Percentiles rank a stretch among this genome's conserved stretches.
Conservation (phyloP, 257 asterid species). For the Eucommia ulmoides region DNA sequence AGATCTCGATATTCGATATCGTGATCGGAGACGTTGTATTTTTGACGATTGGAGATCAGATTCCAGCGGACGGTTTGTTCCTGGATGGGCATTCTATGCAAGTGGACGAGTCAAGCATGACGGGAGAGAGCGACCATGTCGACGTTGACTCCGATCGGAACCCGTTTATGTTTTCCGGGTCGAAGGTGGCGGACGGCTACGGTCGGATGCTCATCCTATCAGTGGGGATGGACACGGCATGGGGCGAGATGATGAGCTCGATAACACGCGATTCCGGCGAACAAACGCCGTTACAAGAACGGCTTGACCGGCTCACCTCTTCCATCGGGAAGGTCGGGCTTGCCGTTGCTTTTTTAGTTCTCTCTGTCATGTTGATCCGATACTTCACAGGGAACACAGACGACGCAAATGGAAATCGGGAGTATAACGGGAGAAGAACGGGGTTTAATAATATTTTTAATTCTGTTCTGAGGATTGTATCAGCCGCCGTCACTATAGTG, state of each 20-base stretch:
- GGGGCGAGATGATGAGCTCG: slow-evolving; percentile 26
- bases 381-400: slow-evolving; percentile 22
- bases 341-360: slow-evolving; percentile 29
- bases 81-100: slow-evolving; percentile 16
- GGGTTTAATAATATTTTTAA: slow-evolving; percentile 17
- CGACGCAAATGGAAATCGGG: slow-evolving; percentile 18
- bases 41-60: slow-evolving; percentile 19
- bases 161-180: slow-evolving; percentile 19
- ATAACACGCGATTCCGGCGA: slow-evolving; percentile 16
- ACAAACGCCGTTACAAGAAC: slow-evolving; percentile 26
- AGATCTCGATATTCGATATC: slow-evolving; percentile 11
- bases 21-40: slow-evolving; percentile 20
- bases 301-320: slow-evolving; percentile 26
- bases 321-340: slow-evolving; percentile 30
- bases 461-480: slow-evolving; percentile 18
- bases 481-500: slow-evolving; percentile 31
- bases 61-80: slow-evolving; percentile 23
- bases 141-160: slow-evolving; percentile 7
- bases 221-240: slow-evolving; percentile 19
- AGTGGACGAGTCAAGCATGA: slow-evolving; percentile 25
- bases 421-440: slow-evolving; percentile 13
- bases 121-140: slow-evolving; percentile 10
- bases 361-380: slow-evolving; percentile 21
- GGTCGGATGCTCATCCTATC: slow-evolving; percentile 22
- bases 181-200: slow-evolving; percentile 16